Evolutionary conservation across 345 rosid species (phyloP).

Genomic region (Raphanus sativus): DNA sequence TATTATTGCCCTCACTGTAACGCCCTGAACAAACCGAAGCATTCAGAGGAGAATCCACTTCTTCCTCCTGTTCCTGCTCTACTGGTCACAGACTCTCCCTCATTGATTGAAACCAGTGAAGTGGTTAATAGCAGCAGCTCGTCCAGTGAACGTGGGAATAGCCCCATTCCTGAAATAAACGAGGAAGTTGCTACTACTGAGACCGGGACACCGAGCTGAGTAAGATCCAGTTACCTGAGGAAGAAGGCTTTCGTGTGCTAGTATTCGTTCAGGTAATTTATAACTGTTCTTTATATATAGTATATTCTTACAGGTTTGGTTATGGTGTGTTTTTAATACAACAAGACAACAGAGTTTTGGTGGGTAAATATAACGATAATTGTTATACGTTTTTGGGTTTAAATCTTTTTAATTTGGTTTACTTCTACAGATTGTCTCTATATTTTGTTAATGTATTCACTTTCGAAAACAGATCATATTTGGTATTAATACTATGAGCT

Average conservation of each 20-base stretch:
- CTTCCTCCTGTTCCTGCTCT: conserved; percentile 35
- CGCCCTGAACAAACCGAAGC: conserved; percentile 72
- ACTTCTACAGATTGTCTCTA: not conserved
- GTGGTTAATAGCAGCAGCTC: conserved; percentile 35
- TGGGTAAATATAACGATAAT: conserved; percentile 31
- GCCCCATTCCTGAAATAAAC: conserved; percentile 28
- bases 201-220: conserved; percentile 18
- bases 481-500: not conserved
- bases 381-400: conserved; percentile 10
- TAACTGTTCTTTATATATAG: conserved; percentile 1
- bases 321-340: conserved; percentile 11
- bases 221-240: conserved; percentile 16
- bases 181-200: conserved; percentile 25
- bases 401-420: not conserved
- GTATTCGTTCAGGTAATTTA: conserved; percentile 22
- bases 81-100: conserved; percentile 36
- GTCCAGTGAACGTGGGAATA: conserved; percentile 30
- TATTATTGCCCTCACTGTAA: conserved; percentile 92
- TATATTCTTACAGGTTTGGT: conserved; percentile 22
- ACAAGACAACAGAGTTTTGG: conserved; percentile 13
- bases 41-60: conserved; percentile 41
- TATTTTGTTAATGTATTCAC: not conserved
- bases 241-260: conserved; percentile 12
- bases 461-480: not conserved
- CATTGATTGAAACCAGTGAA: conserved; percentile 38